Conservation (phyloP, 495 filamentous ascomycete genomes). For the Neurospora intermedia region DNA sequence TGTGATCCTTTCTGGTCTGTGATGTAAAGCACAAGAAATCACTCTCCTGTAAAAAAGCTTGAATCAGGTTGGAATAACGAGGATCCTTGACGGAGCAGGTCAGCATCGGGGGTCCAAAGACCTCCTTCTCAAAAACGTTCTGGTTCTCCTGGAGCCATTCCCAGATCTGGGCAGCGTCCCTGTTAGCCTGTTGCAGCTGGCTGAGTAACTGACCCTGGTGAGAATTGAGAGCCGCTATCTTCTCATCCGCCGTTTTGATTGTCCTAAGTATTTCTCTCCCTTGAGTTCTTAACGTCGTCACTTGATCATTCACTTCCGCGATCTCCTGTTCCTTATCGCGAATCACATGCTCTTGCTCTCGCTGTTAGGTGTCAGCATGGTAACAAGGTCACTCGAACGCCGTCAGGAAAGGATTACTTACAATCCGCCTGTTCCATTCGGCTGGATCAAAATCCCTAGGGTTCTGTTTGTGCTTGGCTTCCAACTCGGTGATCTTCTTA, state of each 20-base stretch:
- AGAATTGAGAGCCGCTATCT: slow-evolving; percentile 56
- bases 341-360: slow-evolving; percentile 33
- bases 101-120: slow-evolving; percentile 78
- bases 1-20: slow-evolving; percentile 63
- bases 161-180: slow-evolving; percentile 60
- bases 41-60: slow-evolving; percentile 50
- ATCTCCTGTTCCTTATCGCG: slow-evolving; percentile 34
- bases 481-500: slow-evolving; percentile 32
- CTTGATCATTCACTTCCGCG: slow-evolving; percentile 23
- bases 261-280: slow-evolving; percentile 14
- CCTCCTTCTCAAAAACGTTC: slow-evolving; percentile 61
- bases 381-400: not conserved
- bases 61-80: slow-evolving; percentile 61
- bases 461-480: slow-evolving; percentile 31
- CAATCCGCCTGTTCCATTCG: slow-evolving; percentile 45
- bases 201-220: slow-evolving; percentile 63
- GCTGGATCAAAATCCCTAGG: slow-evolving; percentile 38
- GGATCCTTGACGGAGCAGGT: slow-evolving; percentile 72
- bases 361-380: slow-evolving; percentile 14
- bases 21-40: slow-evolving; percentile 68
- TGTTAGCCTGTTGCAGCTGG: slow-evolving; percentile 45
- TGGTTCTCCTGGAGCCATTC: slow-evolving; percentile 68
- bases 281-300: slow-evolving; percentile 14
- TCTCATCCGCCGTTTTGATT: slow-evolving; percentile 25
- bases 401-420: slow-evolving; percentile 23